Base-by-base conservation (phyloP, 768 basidiomycete genomes). In the Ramaria rubella region DNA sequence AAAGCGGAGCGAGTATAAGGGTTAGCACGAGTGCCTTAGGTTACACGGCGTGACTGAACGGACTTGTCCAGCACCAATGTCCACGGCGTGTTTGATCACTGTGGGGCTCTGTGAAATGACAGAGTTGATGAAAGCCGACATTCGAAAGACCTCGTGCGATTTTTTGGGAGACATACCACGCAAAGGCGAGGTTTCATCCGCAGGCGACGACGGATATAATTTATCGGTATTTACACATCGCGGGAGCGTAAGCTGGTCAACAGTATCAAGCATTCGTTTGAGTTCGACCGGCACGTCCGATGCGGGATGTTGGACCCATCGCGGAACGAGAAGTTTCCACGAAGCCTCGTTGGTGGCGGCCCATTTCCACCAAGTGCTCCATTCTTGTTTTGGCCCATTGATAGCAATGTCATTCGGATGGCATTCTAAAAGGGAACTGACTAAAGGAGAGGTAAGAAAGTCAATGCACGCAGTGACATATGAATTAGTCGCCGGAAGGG, bases 81-180 rank as follows among this genome's bases (percentile, higher is more conserved):
- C 87, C 31, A 89, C 86, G 27, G 80, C 78, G 59, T 81, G 77
- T 14, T 62, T 62, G 17, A 69, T 44, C 42, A 55, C 19, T 52
- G 61, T 29, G 46, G 19, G 65, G 38, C 44, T 68, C 36, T 63
- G 57, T 29, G 60, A 65, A 43, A 72, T 67, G 29, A 83, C 64
- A 17, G 62, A 63, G 36, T 67, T 64, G 26, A 85, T 72, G 68
- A 80, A 85, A 6, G 74, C 67, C 17, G 75, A 70, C 85, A 88
- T 88, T 48, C 79, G 77, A 1, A 69, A 61, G 45, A 90, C 85
- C 65, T 90, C 87, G 60, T 90, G 87, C 2, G 72, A 70, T 65
- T 90, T 90, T 67, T 90, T 90, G 5, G 86, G 86, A 4, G 85
- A 86, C 79, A 87, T 83, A 15, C 86, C 83, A 44, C 67, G 64